A percentile compares a stretch with the other conserved stretches of the same genome.
Evolutionary conservation across 495 filamentous ascomycete genomes (phyloP).

Genomic region (Hyaloscypha finlandica): DNA sequence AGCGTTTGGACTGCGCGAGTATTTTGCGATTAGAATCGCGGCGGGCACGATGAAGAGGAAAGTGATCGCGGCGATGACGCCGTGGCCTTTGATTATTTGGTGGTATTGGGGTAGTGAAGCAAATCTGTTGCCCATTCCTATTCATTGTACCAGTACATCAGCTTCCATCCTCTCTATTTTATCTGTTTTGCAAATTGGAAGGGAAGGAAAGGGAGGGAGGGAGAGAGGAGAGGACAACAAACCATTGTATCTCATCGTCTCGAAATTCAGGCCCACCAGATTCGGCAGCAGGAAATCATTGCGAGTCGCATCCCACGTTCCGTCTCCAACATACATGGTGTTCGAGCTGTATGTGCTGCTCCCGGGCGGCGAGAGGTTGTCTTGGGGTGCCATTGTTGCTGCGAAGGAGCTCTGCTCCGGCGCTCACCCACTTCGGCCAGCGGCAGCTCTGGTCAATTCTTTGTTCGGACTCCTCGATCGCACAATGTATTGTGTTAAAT

Average conservation of each 20-base stretch:
- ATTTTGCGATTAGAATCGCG: slow-evolving; percentile 77
- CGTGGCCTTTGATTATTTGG: slow-evolving; percentile 78
- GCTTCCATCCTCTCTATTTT: neutral
- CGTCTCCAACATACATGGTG: slow-evolving; percentile 85
- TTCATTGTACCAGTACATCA: neutral
- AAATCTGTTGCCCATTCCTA: slow-evolving; percentile 90
- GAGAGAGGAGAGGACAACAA: slow-evolving; percentile 30
- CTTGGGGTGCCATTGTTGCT: slow-evolving; percentile 48
- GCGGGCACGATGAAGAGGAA: slow-evolving; percentile 83
- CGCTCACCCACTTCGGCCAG: neutral
- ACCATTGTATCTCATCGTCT: slow-evolving; percentile 97
- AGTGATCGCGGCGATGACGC: slow-evolving; percentile 79
- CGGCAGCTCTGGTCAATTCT: neutral
- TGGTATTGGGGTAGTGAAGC: slow-evolving; percentile 74
- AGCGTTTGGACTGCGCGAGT: slow-evolving; percentile 70
- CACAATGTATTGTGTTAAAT: too few species aligned
- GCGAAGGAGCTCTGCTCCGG: neutral
- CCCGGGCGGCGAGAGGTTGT: slow-evolving; percentile 70
- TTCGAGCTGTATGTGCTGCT: slow-evolving; percentile 81
- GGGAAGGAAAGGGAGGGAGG: too few species aligned
- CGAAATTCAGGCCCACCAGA: slow-evolving; percentile 83
- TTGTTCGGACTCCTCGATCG: neutral
- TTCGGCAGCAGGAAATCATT: slow-evolving; percentile 90
- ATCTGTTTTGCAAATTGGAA: neutral
- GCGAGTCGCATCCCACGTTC: slow-evolving; percentile 82